Base-by-base conservation (phyloP, 176 grass and related monocot species). In the Luzula sylvatica region DNA sequence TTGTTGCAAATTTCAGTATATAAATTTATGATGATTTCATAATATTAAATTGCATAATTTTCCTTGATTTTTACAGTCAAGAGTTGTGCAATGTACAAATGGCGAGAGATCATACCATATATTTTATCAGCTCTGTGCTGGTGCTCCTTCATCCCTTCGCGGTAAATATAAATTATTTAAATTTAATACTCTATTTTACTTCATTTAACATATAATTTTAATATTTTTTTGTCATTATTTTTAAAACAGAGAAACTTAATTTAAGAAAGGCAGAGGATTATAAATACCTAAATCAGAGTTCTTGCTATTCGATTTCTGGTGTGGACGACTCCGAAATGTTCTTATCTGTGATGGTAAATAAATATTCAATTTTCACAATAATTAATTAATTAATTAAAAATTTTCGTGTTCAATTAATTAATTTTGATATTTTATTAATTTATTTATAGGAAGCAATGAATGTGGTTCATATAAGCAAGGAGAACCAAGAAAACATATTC, bases 301-400 rank as follows among this genome's bases (percentile, higher is more conserved):
- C 71, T 74, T 90, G 92, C 42, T 75, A 79, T 87, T 87, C 81
- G 40, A 80, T 98, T 72, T 67, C 72, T 42, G 81, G 92, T 12
- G 86, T 98, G 60, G 86, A 98, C 80, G 92, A 98, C 86, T 78
- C 86, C 7, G 65, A 89, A 75, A 90, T 79, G 85, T 98, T 98
- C 49, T 76, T 19, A 22, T 29, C 68, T 69, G 92, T 98, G 32
- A 76, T 35, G 78, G 92, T 98, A 80, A 42, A 7, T 12, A 47
- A 22, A 19, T 41, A 55, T 77, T 39, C 49, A 38, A 35, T 26
- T n/a, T n/a, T n/a, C n/a, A n/a, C n/a, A 48, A 48, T 66, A 49
- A 17, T 3, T 58, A 2, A 23, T 22, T 3, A 26, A n/a, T n/a
- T n/a, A n/a, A n/a, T n/a, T n/a, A n/a, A n/a, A 35, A 1, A 35